phyloP scores from a whole-genome alignment of 805 yeast genomes.

The Tetrapisispora iriomotensis region DNA sequence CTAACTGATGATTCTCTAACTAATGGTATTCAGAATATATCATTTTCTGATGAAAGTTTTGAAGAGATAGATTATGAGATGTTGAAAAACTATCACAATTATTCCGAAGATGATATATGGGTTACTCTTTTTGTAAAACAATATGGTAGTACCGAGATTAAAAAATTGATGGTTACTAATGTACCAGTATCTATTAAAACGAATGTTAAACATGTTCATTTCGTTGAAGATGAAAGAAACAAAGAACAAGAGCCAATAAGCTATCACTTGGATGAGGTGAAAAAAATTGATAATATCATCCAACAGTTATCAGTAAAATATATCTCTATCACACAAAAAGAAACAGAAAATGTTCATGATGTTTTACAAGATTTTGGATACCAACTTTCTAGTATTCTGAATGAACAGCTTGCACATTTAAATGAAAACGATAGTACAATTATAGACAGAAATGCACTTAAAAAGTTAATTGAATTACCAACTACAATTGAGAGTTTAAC shows the following conservation, averaged over 20 bases:
- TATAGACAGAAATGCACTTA: constrained; percentile 4
- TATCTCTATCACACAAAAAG: not conserved
- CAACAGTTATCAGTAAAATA: not conserved
- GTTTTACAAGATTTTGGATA: constrained; percentile 22
- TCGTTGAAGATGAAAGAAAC: not conserved
- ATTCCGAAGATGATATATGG: not conserved
- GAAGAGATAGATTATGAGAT: not conserved
- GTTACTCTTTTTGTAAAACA: constrained; percentile 5
- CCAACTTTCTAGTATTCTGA: constrained; percentile 18
- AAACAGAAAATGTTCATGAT: constrained; percentile 7
- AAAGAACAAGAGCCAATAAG: not conserved
- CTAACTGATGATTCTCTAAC: constrained; percentile 9
- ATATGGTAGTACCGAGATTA: not conserved
- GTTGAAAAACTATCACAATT: not conserved
- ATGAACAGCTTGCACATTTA: constrained; percentile 10
- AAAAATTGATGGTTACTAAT: not conserved
- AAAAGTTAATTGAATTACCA: constrained; percentile 9
- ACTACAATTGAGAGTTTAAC: constrained; percentile 10
- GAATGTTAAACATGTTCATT: constrained; percentile 1
- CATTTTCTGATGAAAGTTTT: not conserved
- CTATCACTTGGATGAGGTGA: not conserved
- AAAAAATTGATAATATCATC: not conserved
- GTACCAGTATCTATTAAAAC: not conserved
- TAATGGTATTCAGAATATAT: constrained; percentile 8
- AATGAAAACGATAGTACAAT: not conserved